Conservation (phyloP, 441 rosid species). For the Gossypium davidsonii region DNA sequence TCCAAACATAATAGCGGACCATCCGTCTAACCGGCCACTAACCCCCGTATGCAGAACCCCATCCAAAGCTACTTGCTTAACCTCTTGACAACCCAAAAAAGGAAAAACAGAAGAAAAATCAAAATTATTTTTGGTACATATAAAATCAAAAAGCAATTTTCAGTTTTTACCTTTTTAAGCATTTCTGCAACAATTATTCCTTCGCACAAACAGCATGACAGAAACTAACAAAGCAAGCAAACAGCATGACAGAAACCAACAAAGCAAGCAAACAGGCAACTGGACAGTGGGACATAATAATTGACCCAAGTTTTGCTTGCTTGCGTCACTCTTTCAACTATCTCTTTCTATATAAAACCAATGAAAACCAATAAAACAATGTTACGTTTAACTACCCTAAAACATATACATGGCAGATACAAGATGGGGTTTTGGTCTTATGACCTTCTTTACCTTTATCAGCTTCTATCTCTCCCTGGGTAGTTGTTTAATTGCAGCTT, state of each 20-base stretch:
- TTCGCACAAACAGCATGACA: background rate
- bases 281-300: background rate
- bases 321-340: background rate
- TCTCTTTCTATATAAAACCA: background rate
- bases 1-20: too few species aligned
- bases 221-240: background rate
- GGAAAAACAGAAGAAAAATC: too few species aligned
- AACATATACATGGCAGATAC: conserved; percentile 32
- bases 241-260: background rate
- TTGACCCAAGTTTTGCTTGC: background rate
- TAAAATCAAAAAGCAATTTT: too few species aligned
- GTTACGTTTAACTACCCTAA: background rate
- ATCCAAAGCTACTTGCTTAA: too few species aligned
- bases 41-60: too few species aligned
- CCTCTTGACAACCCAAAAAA: too few species aligned
- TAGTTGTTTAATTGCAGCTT: conserved; percentile 13
- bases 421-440: conserved; percentile 20
- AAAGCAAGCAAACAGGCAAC: background rate
- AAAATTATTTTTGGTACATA: too few species aligned
- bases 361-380: background rate
- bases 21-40: too few species aligned
- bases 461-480: conserved; percentile 29
- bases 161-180: background rate
- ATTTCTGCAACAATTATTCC: background rate
- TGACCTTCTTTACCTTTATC: conserved; percentile 15